Evolutionary conservation across 495 filamentous ascomycete genomes (phyloP), one percentile per base, ranked within the genome.

Genomic region (Penicillium cinerascens): DNA sequence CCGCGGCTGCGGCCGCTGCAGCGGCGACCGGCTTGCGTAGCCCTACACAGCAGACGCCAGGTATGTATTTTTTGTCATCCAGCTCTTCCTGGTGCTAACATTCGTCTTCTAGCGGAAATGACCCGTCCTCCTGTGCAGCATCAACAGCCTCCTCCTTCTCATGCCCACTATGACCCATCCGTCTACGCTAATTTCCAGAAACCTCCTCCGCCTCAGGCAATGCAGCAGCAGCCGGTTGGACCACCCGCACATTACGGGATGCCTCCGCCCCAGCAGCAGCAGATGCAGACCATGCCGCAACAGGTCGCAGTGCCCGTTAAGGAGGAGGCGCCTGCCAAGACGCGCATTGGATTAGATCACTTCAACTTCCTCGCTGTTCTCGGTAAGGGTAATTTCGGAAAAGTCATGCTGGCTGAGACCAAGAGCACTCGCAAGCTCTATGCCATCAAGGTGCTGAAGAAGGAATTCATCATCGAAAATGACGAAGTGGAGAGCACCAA

Each of bases 381-480:
- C 57, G 93, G 93, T 56, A 99, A 99, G 69, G 93, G 93, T 73
- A 99, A 99, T 68, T 99, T 99, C 65, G 93, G 93, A 69, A 99
- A 99, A 76, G 93, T 99, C 74, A 99, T 99, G 93, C 73, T 99
- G 60, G 93, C 93, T 7, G 93, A 99, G 73, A 96, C 93, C 4
- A 99, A 99, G 76, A 82, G 83, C 39, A 80, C 85, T 20, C 89
- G 91, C 66, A 87, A 93, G 66, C 77, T 99, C 26, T 99, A 97
- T 67, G 93, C 93, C 47, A 99, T 99, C 71, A 99, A 99, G 71
- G 93, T 99, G 26, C 77, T 99, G 61, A 99, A 99, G 81, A 99
- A 99, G 77, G 93, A 99, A 60, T 99, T 99, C 69, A 99, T 99
- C 66, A 99, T 99, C 52, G 93, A 99, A 68, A 96, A 99, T 58